Base-by-base conservation (phyloP, 1,139 yeast species). In the Nakaseomyces kungkrabaensis region DNA sequence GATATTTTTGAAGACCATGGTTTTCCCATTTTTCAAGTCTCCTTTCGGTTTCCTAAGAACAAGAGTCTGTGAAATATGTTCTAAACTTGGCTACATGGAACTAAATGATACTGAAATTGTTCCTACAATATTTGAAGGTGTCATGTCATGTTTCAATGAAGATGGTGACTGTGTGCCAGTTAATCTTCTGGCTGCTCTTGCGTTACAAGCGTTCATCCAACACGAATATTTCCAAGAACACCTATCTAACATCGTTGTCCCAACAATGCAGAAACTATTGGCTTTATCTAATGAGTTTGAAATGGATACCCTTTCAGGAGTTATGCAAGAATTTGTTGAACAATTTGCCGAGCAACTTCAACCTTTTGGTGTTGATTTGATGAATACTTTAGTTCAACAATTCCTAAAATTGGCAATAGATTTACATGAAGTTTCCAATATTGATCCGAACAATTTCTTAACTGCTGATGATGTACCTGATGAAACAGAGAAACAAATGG, bases 271-370 rank as follows among this genome's bases (percentile, higher is more conserved):
- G 51, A 81, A 79, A 57, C 71, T 92, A 51, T 72, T 92, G 58
- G 79, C 78, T 29, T 70, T 92, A 46, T 83, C 95, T 7, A 85
- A 87, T 63, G 83, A 83, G 55, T 79, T 90, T 54, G 98, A 92
- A 60, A 82, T 85, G 54, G 98, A 92, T 65, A 79, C 92, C 1
- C 77, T 92, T 37, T 80, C 95, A 17, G 86, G 85, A 37, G 96
- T 92, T 13, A 88, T 92, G 85, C 97, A 92, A 70, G 97, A 90
- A 60, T 84, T 95, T 65, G 97, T 92, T 26, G 97, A 90, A 61
- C 81, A 78, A 51, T 92, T 85, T 66, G 77, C 95, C 4, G 87
- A 82, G 57, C 95, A 90, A 67, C 73, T 92, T 56, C 94, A 90
- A 58, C 97, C 98, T 32, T 92, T 90, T 68, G 96, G 97, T 7